phyloP scores from a whole-genome alignment of 192 early-diverging fungal genomes.

The Coemansia guatemalensis region DNA sequence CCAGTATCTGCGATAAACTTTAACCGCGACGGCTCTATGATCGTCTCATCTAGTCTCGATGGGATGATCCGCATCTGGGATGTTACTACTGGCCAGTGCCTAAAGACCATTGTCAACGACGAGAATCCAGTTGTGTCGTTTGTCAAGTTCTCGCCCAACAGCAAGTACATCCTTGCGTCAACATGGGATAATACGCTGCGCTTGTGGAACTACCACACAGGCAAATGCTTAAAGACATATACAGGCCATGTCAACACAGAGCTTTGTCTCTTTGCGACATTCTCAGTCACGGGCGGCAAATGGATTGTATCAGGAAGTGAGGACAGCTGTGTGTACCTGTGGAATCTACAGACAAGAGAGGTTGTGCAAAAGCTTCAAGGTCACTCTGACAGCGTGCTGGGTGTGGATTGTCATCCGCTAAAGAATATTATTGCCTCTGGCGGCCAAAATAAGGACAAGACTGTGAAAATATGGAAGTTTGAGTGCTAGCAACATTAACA shows the following conservation, averaged over 20 bases:
- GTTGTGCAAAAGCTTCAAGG: constrained; percentile 93
- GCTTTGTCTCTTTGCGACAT: constrained; percentile 93
- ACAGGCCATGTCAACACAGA: constrained; percentile 86
- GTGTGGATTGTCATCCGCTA: constrained; percentile 91
- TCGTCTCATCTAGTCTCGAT: constrained; percentile 93
- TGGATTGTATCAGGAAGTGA: constrained; percentile 98
- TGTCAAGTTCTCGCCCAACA: constrained; percentile 98
- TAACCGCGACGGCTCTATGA: constrained; percentile 95
- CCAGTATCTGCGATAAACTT: constrained; percentile 95
- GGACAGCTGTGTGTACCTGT: constrained; percentile 92
- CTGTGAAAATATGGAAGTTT: constrained; percentile 81
- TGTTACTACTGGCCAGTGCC: constrained; percentile 93
- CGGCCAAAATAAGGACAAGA: constrained; percentile 86
- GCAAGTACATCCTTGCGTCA: constrained; percentile 95
- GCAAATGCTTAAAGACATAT: constrained; percentile 96
- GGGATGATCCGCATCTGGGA: constrained; percentile 99
- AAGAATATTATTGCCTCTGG: constrained; percentile 95
- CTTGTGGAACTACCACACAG: constrained; percentile 90
- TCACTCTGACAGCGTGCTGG: constrained; percentile 89
- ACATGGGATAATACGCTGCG: constrained; percentile 92
- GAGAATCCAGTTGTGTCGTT: constrained; percentile 95
- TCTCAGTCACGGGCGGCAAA: constrained; percentile 82
- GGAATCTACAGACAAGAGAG: constrained; percentile 95
- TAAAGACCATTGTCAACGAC: constrained; percentile 96
- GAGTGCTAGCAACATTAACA: constrained; percentile 21